Conservation (phyloP, 768 basidiomycete species). For the Russula abietina region DNA sequence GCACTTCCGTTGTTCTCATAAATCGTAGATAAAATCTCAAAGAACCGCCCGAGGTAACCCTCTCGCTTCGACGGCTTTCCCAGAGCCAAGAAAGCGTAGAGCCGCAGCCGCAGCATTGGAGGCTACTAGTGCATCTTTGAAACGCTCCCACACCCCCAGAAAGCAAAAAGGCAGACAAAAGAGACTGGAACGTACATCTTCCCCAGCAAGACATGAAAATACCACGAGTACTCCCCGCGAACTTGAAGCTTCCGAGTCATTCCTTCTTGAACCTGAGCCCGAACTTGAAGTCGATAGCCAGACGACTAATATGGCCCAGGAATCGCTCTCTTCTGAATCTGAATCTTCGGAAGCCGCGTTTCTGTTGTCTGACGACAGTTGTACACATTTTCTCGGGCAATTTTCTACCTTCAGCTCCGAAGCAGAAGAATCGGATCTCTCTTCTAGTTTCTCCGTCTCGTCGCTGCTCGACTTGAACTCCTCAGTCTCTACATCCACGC, state of each 20-base stretch:
- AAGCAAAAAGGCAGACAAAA: conserved; percentile 13
- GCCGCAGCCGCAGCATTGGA: conserved; percentile 15
- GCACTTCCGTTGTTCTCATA: not conserved
- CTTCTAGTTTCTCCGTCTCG: conserved; percentile 17
- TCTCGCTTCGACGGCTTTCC: not conserved
- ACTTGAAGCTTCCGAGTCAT: not conserved
- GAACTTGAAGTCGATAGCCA: not conserved
- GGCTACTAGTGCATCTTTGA: not conserved
- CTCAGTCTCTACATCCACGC: conserved; percentile 1
- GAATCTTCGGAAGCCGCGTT: not conserved
- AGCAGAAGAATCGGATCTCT: conserved; percentile 2
- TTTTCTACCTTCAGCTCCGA: conserved; percentile 8
- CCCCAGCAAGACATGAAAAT: not conserved
- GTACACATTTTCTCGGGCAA: conserved; percentile 4
- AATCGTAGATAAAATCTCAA: conserved; percentile 2
- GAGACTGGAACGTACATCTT: not conserved
- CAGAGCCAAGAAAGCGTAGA: conserved; percentile 19
- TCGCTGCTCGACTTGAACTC: conserved; percentile 25
- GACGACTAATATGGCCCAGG: not conserved
- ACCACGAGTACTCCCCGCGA: not conserved
- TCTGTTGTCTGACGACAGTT: conserved; percentile 2
- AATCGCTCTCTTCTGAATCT: not conserved
- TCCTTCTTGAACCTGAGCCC: conserved; percentile 5
- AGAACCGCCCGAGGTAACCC: conserved; percentile 11
- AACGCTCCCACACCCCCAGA: conserved; percentile 7